A percentile compares a stretch with the other conserved stretches of the same genome.
Evolutionary conservation across 148 eudicot genomes (phyloP).

Genomic region (Arbutus unedo): DNA sequence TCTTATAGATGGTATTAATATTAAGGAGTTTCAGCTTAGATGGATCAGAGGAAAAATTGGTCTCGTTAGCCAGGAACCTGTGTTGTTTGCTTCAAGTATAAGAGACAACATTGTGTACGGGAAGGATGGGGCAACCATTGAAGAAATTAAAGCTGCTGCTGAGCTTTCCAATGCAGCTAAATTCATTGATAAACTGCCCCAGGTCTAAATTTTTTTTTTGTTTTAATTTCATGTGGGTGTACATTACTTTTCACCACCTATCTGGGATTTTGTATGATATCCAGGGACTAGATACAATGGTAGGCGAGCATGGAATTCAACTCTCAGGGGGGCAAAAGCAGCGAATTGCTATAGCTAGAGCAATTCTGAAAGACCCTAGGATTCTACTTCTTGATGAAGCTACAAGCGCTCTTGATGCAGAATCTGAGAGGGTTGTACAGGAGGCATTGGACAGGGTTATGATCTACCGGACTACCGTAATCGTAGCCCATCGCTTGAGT

Average conservation of each 20-base stretch:
- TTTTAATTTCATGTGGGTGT: background rate
- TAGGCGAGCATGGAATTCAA: slow-evolving; percentile 84
- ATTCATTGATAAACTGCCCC: slow-evolving; percentile 20
- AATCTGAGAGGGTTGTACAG: slow-evolving; percentile 74
- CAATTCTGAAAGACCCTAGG: slow-evolving; percentile 69
- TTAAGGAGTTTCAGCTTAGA: slow-evolving; percentile 52
- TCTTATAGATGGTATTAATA: slow-evolving; percentile 45
- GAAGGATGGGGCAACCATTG: slow-evolving; percentile 47
- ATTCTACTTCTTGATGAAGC: slow-evolving; percentile 86
- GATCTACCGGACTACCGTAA: slow-evolving; percentile 69
- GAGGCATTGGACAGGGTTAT: slow-evolving; percentile 76
- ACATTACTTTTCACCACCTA: background rate
- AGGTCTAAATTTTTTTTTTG: slow-evolving; percentile 27
- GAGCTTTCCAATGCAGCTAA: slow-evolving; percentile 67
- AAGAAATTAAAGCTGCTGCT: slow-evolving; percentile 51
- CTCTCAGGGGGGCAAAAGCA: slow-evolving; percentile 90
- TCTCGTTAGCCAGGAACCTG: too few species aligned
- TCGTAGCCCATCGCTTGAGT: slow-evolving; percentile 80
- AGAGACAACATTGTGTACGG: slow-evolving; percentile 60
- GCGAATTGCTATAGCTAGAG: slow-evolving; percentile 83
- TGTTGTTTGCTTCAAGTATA: slow-evolving; percentile 18
- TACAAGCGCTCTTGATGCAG: slow-evolving; percentile 87
- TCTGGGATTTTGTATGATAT: background rate
- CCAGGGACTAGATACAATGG: slow-evolving; percentile 77
- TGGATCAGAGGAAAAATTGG: slow-evolving; percentile 36